Conservation (phyloP, 148 eudicot genomes). For the Amaranthus palmeri region DNA sequence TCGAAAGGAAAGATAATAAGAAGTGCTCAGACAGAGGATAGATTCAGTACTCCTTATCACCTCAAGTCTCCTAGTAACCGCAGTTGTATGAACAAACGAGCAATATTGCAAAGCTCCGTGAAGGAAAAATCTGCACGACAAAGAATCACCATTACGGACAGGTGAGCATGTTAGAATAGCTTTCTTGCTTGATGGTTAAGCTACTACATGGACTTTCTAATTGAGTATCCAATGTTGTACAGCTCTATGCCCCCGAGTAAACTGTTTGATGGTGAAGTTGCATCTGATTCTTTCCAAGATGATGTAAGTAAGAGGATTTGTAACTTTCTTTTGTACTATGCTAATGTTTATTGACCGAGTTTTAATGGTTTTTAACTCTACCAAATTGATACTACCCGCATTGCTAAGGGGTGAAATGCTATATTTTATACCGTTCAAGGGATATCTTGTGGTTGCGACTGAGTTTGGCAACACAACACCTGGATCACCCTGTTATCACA, state of each 20-base stretch:
- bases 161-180: conserved; percentile 22
- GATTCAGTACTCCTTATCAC: conserved; percentile 44
- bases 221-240: not conserved
- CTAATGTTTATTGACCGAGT: too few species aligned
- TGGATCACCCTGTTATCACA: too few species aligned
- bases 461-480: too few species aligned
- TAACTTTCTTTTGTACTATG: not conserved
- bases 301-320: conserved; percentile 14
- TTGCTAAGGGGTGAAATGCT: too few species aligned
- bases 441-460: too few species aligned
- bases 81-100: conserved; percentile 41
- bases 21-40: conserved; percentile 37
- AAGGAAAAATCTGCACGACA: conserved; percentile 36
- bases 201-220: not conserved
- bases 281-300: conserved; percentile 24
- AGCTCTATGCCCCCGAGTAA: conserved; percentile 43
- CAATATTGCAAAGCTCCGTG: conserved; percentile 22
- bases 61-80: conserved; percentile 45
- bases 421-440: too few species aligned
- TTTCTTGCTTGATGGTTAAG: not conserved
- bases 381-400: too few species aligned
- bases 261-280: conserved; percentile 35
- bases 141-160: conserved; percentile 30
- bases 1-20: conserved; percentile 86
- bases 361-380: too few species aligned